Evolutionary conservation across 2,329 filamentous ascomycete genomes (phyloP).

Genomic region (Aspergillus oerlinghausenensis): DNA sequence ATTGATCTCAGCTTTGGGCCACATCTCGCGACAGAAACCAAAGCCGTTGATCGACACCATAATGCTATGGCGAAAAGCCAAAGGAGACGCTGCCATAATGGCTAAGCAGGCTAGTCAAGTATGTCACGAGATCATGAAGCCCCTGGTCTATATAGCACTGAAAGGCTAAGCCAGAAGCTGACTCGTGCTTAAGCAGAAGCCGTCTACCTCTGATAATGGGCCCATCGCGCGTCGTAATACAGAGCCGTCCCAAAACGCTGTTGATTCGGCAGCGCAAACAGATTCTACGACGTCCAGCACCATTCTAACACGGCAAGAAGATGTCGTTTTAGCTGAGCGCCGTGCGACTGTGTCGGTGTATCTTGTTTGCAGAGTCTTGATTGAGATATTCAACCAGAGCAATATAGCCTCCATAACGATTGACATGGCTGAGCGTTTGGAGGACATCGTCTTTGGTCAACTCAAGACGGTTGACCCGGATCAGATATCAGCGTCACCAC

Average conservation of each 20-base stretch:
- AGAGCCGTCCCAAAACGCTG: conserved; percentile 56
- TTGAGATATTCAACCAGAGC: conserved; percentile 91
- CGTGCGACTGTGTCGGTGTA: conserved; percentile 94
- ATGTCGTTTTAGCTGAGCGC: conserved; percentile 74
- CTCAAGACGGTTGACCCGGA: conserved; percentile 84
- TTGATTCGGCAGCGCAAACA: conserved; percentile 26
- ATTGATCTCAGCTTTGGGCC: conserved; percentile 84
- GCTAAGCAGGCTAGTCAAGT: conserved; percentile 46
- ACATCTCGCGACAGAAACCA: conserved; percentile 90
- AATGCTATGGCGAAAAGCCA: conserved; percentile 96
- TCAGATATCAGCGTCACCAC: conserved; percentile 62
- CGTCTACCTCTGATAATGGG: conserved; percentile 28
- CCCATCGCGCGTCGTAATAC: conserved; percentile 66
- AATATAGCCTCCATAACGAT: conserved; percentile 74
- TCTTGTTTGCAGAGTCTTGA: conserved; percentile 85
- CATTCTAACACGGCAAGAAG: conserved; percentile 57
- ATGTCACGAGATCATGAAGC: conserved; percentile 7
- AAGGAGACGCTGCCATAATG: conserved; percentile 80
- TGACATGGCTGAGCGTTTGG: conserved; percentile 90
- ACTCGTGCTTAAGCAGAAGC: not conserved
- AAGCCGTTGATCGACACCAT: conserved; percentile 94
- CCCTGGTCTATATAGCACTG: too few relatives aligned
- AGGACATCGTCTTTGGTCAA: conserved; percentile 95
- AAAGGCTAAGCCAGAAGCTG: not conserved
- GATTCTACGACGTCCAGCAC: conserved; percentile 25